phyloP scores from a whole-genome alignment of 2,329 filamentous ascomycete genomes.

The Penicillium griseofulvum region DNA sequence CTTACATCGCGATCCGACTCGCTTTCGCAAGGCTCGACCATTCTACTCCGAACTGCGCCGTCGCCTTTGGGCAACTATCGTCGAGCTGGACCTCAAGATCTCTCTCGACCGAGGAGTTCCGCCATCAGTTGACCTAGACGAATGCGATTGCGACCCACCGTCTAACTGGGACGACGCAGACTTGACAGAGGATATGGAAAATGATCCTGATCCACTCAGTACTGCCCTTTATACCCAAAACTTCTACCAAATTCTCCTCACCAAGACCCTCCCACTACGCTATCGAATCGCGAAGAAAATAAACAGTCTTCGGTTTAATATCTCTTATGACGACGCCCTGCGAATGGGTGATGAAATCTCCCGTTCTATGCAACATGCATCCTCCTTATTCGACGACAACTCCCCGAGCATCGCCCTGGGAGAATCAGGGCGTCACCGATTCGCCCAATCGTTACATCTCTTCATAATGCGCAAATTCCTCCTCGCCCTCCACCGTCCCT shows the following conservation, averaged over 20 bases:
- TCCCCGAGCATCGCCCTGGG: slow-evolving; percentile 1
- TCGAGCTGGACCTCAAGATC: slow-evolving; percentile 43
- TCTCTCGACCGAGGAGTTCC: slow-evolving; percentile 36
- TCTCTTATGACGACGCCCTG: slow-evolving; percentile 36
- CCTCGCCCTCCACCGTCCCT: slow-evolving; percentile 53
- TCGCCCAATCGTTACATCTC: slow-evolving; percentile 45
- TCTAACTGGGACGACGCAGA: slow-evolving; percentile 41
- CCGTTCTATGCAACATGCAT: slow-evolving; percentile 22
- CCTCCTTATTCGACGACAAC: slow-evolving; percentile 25
- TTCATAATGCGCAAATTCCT: slow-evolving; percentile 56
- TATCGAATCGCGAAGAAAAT: slow-evolving; percentile 31
- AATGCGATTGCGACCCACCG: slow-evolving; percentile 38
- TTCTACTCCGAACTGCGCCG: slow-evolving; percentile 48
- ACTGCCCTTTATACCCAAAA: slow-evolving; percentile 22
- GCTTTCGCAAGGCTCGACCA: slow-evolving; percentile 30
- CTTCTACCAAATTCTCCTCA: slow-evolving; percentile 30
- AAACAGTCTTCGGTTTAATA: slow-evolving; percentile 30
- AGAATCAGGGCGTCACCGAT: slow-evolving; percentile 20
- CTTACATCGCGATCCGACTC: slow-evolving; percentile 40
- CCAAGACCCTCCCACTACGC: slow-evolving; percentile 29
- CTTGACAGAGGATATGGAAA: slow-evolving; percentile 28
- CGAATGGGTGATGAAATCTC: slow-evolving; percentile 30
- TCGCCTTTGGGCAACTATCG: slow-evolving; percentile 46
- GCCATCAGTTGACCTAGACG: slow-evolving; percentile 34
- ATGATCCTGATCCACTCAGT: slow-evolving; percentile 19